phyloP scores from a whole-genome alignment of 1,284 basidiomycete genomes.

The Trichosporon sp. region DNA sequence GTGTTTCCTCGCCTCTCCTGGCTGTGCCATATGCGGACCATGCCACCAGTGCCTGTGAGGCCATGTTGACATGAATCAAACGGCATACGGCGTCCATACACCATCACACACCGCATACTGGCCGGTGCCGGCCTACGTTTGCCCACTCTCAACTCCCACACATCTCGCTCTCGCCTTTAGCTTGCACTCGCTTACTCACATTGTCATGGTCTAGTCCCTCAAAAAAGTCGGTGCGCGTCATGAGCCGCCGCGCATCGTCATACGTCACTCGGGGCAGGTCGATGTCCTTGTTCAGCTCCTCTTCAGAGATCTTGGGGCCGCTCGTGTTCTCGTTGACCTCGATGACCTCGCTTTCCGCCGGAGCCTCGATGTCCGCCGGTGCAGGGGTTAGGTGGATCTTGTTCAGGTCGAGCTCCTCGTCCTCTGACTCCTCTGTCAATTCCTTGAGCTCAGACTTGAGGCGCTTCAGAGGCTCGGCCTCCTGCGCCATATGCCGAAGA shows the following conservation, averaged over 20 bases:
- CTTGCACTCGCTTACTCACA: slow-evolving; percentile 35
- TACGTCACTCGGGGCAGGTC: slow-evolving; percentile 39
- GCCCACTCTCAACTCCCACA: neutral
- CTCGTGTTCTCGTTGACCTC: neutral
- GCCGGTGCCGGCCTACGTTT: neutral
- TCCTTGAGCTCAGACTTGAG: neutral
- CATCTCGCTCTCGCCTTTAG: too few species aligned
- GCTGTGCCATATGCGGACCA: slow-evolving; percentile 38
- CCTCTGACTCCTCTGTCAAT: neutral
- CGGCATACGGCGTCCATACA: neutral
- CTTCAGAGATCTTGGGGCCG: slow-evolving; percentile 4
- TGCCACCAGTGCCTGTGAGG: neutral
- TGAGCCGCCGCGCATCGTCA: slow-evolving; percentile 55
- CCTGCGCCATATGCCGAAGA: slow-evolving; percentile 59
- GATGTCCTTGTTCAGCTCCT: slow-evolving; percentile 26
- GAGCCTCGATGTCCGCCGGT: slow-evolving; percentile 1
- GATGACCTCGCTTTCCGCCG: slow-evolving; percentile 4
- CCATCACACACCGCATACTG: neutral
- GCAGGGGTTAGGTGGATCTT: slow-evolving; percentile 10
- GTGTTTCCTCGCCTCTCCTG: too few species aligned
- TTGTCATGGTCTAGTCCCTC: slow-evolving; percentile 52
- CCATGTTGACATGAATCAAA: neutral
- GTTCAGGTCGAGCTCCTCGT: neutral
- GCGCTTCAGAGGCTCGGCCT: slow-evolving; percentile 5
- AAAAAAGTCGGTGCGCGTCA: slow-evolving; percentile 75